Evolutionary conservation across 2,329 filamentous ascomycete genomes (phyloP), one percentile per base, ranked within the genome.

Genomic region (Moelleriella libera): DNA sequence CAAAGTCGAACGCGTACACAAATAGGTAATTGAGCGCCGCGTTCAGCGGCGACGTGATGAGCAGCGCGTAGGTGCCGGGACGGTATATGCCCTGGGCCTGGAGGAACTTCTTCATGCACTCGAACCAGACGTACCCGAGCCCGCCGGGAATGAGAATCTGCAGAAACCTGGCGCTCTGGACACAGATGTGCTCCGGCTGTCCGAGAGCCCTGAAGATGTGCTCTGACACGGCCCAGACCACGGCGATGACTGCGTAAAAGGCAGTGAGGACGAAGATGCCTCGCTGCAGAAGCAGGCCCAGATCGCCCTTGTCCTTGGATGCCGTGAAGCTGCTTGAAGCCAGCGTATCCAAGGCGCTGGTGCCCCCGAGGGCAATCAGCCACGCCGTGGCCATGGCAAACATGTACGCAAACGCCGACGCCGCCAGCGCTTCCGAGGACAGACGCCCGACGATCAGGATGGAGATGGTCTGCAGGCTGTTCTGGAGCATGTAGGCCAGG

Each of bases 81-180:
- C 75, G 78, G 64, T 94, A 92, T n/a, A 92, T 78, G 30, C 85
- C 85, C 64, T 95, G 88, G 0, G 88, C 88, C 63, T 95, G 88
- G 1, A 94, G 72, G 55, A 82, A 95, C 55, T 90, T 86, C 67
- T 95, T 95, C 59, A 88, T 78, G 5, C 79, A 74, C 64, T 94
- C 87, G 50, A 94, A 94, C 67, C 85, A 94, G 41, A 94, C 79
- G 56, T 94, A 94, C 0, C 88, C 88, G 39, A 94, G 64, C 0
- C 88, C 88, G 0, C 88, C 88, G 0, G 88, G 88, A 1, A 87
- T 83, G 43, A 94, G 65, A 10, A 80, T 77, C 2, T 73, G 80
- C 6, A 94, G 65, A 52, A 94, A 94, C 9, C 39, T 30, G 9
- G 45, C 10, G 28, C 45, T 85, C 50, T 89, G 79, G 29, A 76